A percentile compares a stretch with the other conserved stretches of the same genome.
Conservation (phyloP, 352 stramenopile species). For the Pythium dissotocum region DNA sequence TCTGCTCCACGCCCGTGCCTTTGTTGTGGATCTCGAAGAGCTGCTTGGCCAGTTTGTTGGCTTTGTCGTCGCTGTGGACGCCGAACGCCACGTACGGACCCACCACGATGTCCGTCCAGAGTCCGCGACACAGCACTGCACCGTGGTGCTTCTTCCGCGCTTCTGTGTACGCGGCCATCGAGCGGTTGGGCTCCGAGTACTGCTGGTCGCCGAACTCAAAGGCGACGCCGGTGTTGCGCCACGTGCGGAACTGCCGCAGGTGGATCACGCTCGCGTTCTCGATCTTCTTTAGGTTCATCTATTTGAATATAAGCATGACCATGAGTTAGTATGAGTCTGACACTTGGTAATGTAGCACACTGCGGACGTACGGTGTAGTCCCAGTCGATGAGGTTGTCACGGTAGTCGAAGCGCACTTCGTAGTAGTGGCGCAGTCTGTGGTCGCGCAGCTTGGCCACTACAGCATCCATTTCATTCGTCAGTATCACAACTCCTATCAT, state of each 20-base stretch:
- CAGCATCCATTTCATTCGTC: background rate
- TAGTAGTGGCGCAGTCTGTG: slow-evolving; percentile 90
- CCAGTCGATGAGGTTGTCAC: slow-evolving; percentile 93
- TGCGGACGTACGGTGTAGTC: slow-evolving; percentile 84
- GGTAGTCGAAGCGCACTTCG: slow-evolving; percentile 92
- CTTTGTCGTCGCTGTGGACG: slow-evolving; percentile 67
- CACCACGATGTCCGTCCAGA: slow-evolving; percentile 92
- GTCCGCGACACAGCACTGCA: slow-evolving; percentile 78
- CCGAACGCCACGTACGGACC: slow-evolving; percentile 92
- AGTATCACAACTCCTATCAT: background rate
- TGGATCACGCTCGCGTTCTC: slow-evolving; percentile 92
- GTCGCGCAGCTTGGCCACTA: slow-evolving; percentile 81
- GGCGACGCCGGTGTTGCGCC: slow-evolving; percentile 91
- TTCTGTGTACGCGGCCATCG: slow-evolving; percentile 89
- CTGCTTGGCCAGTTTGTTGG: slow-evolving; percentile 75
- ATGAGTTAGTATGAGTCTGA: background rate
- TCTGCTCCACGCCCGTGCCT: slow-evolving; percentile 92
- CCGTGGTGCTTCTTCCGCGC: slow-evolving; percentile 73
- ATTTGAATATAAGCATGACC: slow-evolving; percentile 1
- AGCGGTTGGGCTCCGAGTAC: slow-evolving; percentile 91
- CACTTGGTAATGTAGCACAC: background rate
- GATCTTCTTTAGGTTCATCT: slow-evolving; percentile 86
- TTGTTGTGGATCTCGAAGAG: slow-evolving; percentile 95
- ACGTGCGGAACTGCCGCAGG: slow-evolving; percentile 90
- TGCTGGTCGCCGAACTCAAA: slow-evolving; percentile 95